Percentiles rank a stretch among this genome's conserved stretches.
phyloP scores from a whole-genome alignment of 2,329 filamentous ascomycete species.

The Trichoderma sp. region DNA sequence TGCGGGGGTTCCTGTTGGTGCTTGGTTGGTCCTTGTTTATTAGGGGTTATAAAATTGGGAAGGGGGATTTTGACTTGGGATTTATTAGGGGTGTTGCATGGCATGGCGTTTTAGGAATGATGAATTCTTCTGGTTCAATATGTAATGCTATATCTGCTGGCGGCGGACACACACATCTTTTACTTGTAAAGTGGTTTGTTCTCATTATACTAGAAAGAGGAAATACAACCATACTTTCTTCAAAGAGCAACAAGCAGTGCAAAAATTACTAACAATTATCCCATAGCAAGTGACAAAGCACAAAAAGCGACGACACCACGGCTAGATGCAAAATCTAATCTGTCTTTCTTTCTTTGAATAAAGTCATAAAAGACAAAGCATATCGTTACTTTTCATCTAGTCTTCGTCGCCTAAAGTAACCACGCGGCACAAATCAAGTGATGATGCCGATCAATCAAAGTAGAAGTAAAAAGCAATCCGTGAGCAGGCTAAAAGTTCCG shows the following conservation, averaged over 20 bases:
- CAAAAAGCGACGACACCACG: not conserved
- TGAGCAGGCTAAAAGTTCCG: not conserved
- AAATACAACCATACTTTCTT: not conserved
- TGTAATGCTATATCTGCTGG: not conserved
- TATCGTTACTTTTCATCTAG: constrained; percentile 19
- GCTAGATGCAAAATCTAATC: not conserved
- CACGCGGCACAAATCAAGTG: constrained; percentile 1
- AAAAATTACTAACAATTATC: not conserved
- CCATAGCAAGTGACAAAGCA: not conserved
- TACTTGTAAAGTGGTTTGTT: not conserved
- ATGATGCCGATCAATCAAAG: not conserved
- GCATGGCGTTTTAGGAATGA: constrained; percentile 32
- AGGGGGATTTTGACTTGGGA: not conserved
- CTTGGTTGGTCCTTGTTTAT: not conserved
- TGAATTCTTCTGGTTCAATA: not conserved
- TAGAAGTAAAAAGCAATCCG: not conserved
- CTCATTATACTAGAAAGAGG: not conserved
- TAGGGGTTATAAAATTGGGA: not conserved
- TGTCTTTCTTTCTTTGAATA: not conserved
- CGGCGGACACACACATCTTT: not conserved
- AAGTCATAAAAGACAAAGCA: constrained; percentile 3
- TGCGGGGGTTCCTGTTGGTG: not conserved
- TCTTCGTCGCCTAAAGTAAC: constrained; percentile 1
- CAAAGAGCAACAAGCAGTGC: not conserved
- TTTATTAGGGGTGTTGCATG: constrained; percentile 27